These are phyloP conservation scores for Mitragyna speciosa DNA, from an alignment of 257 asterid species.

Conservation along the genomic window DNA sequence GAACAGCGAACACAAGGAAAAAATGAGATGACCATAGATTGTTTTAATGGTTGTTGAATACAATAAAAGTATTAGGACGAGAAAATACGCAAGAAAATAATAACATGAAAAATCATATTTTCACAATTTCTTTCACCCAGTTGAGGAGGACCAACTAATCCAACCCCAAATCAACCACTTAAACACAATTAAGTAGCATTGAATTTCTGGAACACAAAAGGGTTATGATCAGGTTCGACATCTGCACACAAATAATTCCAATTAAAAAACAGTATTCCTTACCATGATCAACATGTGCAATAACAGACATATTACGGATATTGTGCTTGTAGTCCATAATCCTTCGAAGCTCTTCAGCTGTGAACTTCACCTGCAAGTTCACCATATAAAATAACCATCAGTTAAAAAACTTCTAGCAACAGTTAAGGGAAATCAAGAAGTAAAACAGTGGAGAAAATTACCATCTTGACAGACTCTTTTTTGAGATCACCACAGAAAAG, in stretches of 20 bases:
- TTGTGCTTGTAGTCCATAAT: conserved; percentile 48
- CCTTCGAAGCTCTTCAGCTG: conserved; percentile 40
- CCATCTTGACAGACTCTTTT: conserved; percentile 26
- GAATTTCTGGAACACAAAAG: not conserved
- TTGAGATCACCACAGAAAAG: not conserved
- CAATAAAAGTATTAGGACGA: not conserved
- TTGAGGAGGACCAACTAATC: not conserved
- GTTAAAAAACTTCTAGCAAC: not conserved
- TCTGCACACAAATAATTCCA: not conserved
- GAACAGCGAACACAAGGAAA: not conserved
- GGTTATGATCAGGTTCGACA: not conserved
- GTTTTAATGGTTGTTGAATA: not conserved
- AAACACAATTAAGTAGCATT: too few relatives aligned
- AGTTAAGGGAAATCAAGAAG: not conserved
- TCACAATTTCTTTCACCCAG: not conserved
- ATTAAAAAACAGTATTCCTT: not conserved
- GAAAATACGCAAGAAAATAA: not conserved
- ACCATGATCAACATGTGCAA: conserved; percentile 55
- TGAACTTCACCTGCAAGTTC: conserved; percentile 45
- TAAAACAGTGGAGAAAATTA: not conserved
- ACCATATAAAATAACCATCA: not conserved
- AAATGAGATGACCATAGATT: not conserved
- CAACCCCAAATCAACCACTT: not conserved
- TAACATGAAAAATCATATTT: not conserved
- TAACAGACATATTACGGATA: conserved; percentile 48